Conservation (phyloP, 306 rosid species). For the Citrullus mucosospermus region DNA sequence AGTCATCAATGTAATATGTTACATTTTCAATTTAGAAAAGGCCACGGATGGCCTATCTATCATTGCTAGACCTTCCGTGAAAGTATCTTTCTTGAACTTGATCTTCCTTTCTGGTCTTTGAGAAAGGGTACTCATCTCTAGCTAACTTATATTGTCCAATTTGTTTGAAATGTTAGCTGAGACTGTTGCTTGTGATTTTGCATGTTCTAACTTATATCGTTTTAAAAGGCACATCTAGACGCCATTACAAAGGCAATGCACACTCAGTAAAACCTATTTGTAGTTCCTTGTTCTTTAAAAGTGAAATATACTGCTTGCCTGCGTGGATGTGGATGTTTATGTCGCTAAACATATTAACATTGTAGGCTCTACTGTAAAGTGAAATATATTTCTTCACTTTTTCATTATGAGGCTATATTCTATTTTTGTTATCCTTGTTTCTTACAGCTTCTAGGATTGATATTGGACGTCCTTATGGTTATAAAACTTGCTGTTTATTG, state of each 20-base stretch:
- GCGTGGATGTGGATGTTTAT: neutral
- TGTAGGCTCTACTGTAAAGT: too few relatives aligned
- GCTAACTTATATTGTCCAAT: neutral
- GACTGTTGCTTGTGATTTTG: neutral
- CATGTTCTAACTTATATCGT: neutral
- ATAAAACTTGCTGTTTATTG: neutral
- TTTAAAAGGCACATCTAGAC: neutral
- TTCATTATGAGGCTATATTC: neutral
- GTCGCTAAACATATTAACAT: neutral
- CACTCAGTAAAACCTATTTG: neutral
- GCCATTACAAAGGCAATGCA: neutral
- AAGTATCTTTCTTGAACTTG: neutral
- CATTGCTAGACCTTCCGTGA: neutral
- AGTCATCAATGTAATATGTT: neutral
- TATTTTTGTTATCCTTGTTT: neutral
- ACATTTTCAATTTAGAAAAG: neutral
- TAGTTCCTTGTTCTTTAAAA: neutral
- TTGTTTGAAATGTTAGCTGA: neutral
- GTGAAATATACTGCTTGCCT: neutral
- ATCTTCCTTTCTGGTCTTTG: neutral
- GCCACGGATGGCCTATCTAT: neutral
- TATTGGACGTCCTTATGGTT: neutral
- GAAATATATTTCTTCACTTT: neutral
- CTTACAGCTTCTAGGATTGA: neutral
- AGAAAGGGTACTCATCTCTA: neutral